Evolutionary conservation across 345 rosid species (phyloP).

Genomic region (Pugionium dolabratum): DNA sequence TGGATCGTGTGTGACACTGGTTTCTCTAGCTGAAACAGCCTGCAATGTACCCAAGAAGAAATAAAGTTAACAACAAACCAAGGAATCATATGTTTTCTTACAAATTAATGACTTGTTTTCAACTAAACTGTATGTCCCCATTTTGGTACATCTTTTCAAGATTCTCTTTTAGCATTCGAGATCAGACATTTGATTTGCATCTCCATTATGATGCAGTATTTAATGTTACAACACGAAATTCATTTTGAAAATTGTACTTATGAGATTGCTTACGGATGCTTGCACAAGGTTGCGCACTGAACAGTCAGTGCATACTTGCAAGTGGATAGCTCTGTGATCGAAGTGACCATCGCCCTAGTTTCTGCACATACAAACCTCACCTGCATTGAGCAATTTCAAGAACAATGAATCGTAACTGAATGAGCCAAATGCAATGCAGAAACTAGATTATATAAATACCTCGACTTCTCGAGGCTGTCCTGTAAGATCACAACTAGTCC

Average conservation of each 20-base stretch:
- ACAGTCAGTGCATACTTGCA: slow-evolving; percentile 93
- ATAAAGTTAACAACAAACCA: slow-evolving; percentile 9
- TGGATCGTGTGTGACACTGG: slow-evolving; percentile 84
- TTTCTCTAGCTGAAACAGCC: slow-evolving; percentile 91
- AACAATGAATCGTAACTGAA: neutral
- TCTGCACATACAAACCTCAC: slow-evolving; percentile 96
- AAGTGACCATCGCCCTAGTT: slow-evolving; percentile 85
- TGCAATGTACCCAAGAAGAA: slow-evolving; percentile 37
- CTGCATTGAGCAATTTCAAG: slow-evolving; percentile 46
- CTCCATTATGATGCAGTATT: too few species aligned
- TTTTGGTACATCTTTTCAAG: too few species aligned
- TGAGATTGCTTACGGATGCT: slow-evolving; percentile 71
- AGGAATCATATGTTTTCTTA: slow-evolving; percentile 4
- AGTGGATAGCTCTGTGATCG: slow-evolving; percentile 88
- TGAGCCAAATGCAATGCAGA: neutral
- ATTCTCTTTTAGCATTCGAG: too few species aligned
- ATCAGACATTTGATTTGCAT: too few species aligned
- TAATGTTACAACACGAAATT: too few species aligned
- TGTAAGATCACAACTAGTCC: slow-evolving; percentile 92
- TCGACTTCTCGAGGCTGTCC: slow-evolving; percentile 85
- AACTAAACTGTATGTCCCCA: neutral
- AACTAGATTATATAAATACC: slow-evolving; percentile 40
- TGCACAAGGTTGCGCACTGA: slow-evolving; percentile 84
- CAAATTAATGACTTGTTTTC: neutral
- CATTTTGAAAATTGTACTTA: too few species aligned